Evolutionary conservation across 352 stramenopile species (phyloP), one percentile per base, ranked within the genome.

Genomic region (Globisporangium sylvaticum): DNA sequence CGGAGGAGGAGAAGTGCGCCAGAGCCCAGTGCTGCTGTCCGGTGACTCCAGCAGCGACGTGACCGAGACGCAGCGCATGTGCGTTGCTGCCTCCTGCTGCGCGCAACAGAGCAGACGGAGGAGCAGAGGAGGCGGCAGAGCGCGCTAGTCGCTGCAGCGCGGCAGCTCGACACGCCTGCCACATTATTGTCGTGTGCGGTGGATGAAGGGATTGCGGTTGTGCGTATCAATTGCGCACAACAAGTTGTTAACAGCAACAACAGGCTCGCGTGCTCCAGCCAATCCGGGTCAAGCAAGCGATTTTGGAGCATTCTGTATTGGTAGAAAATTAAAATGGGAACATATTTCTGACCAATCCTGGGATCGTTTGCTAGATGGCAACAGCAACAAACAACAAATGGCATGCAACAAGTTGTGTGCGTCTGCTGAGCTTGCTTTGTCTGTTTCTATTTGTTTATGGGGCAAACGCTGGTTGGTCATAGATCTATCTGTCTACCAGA

Each of bases 131-230:
- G 5, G 42, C 7, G 15, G 18, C 18, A 48, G 52, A 29, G 14
- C 56, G 22, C 32, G 56, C 56, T 18, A 67, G 37, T 22, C 27
- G 32, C 52, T 62, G 62, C 24, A 67, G 62, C 53, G 53, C 62
- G 9, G 53, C 53, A 18, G 14, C 62, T 56, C 62, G 62, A 25
- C 53, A 67, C 52, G 25, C 54, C 6, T 42, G 62, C 62, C 62
- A 62, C 62, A 67, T 67, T 1, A 1, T 44, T 58, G 60, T 48
- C 18, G 22, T 25, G n/a, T 63, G n/a, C 10, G 34, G 31, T 25
- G 3, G 52, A 58, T 58, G 52, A 46, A n/a, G 12, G 15, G 52
- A 37, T 34, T 25, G 22, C 22, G 34, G 12, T n/a, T 62, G 32
- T 65, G 59, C 25, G 48, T 46, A 25, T 62, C 50, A 54, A 62